A percentile compares a stretch with the other conserved stretches of the same genome.
These are phyloP conservation scores for Penicillium psychrofluorescens DNA, from an alignment of 495 filamentous ascomycete genomes.

Conservation along the genomic window DNA sequence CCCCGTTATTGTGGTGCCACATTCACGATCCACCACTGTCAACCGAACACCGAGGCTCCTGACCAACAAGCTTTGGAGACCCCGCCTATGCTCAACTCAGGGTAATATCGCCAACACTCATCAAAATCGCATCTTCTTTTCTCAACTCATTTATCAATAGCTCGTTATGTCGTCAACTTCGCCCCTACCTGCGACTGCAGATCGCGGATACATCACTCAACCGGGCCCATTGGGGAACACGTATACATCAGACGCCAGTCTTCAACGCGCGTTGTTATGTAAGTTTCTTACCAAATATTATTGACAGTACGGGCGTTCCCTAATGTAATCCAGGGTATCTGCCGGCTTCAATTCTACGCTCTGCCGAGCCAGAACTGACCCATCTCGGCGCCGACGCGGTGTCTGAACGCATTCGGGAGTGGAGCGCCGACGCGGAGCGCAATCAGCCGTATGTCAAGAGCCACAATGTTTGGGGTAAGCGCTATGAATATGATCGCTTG, in stretches of 20 bases:
- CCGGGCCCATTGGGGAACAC: conserved; percentile 22
- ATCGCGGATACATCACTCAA: conserved; percentile 24
- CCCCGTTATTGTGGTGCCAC: no score
- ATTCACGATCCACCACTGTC: neutral
- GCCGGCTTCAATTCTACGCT: conserved; percentile 10
- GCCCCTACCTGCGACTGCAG: conserved; percentile 22
- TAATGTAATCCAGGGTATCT: conserved; percentile 22
- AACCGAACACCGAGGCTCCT: conserved; percentile 17
- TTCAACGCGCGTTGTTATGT: conserved; percentile 22
- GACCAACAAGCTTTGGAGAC: conserved; percentile 1
- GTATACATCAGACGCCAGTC: conserved; percentile 24
- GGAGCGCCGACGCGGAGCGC: conserved; percentile 29
- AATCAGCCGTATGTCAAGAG: conserved; percentile 32
- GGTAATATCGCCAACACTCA: no score
- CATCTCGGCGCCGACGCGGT: conserved; percentile 27
- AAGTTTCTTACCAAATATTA: neutral
- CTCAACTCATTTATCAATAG: neutral
- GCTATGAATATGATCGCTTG: conserved; percentile 31
- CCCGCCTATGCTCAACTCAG: neutral
- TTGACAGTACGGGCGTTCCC: neutral
- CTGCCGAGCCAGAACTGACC: conserved; percentile 13
- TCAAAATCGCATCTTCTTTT: neutral
- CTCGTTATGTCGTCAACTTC: conserved; percentile 36
- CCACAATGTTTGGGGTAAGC: conserved; percentile 30
- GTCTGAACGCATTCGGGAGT: conserved; percentile 22